A percentile compares a stretch with the other conserved stretches of the same genome.
phyloP scores from a whole-genome alignment of 805 yeast genomes.

The Spathaspora passalidarum region DNA sequence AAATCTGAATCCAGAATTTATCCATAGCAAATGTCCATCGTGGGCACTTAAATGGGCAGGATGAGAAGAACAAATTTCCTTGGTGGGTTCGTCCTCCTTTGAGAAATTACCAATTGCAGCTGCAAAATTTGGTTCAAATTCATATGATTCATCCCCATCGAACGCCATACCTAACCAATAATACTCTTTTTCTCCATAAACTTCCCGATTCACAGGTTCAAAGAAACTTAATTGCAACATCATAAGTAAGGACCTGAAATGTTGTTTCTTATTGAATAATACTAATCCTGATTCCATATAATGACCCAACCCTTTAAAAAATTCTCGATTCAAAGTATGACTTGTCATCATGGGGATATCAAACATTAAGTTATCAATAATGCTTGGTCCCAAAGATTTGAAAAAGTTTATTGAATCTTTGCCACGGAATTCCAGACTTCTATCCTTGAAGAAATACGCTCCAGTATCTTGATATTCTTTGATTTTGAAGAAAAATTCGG shows the following conservation, averaged over 20 bases:
- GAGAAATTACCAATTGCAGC: constrained; percentile 27
- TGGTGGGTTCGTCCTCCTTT: constrained; percentile 22
- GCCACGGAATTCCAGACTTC: constrained; percentile 23
- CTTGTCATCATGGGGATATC: constrained; percentile 30
- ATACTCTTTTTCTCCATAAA: constrained; percentile 26
- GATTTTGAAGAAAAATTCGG: constrained; percentile 23
- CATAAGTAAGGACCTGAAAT: constrained; percentile 21
- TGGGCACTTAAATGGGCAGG: constrained; percentile 39
- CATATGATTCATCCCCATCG: constrained; percentile 23
- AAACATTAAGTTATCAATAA: constrained; percentile 24
- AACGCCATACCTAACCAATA: constrained; percentile 27
- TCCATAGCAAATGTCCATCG: constrained; percentile 37
- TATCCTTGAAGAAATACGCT: constrained; percentile 28
- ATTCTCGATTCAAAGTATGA: constrained; percentile 23
- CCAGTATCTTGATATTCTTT: constrained; percentile 27
- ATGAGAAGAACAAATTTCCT: constrained; percentile 38
- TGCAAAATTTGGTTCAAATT: constrained; percentile 20
- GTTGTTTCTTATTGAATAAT: constrained; percentile 18
- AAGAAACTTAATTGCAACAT: constrained; percentile 24
- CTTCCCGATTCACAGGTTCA: constrained; percentile 15
- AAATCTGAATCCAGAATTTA: constrained; percentile 40
- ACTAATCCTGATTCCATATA: constrained; percentile 31
- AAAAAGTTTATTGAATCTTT: constrained; percentile 17
- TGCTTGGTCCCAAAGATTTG: constrained; percentile 19
- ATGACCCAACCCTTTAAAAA: constrained; percentile 37